phyloP scores from a whole-genome alignment of 768 basidiomycete genomes.

The Ramaria sp. region DNA sequence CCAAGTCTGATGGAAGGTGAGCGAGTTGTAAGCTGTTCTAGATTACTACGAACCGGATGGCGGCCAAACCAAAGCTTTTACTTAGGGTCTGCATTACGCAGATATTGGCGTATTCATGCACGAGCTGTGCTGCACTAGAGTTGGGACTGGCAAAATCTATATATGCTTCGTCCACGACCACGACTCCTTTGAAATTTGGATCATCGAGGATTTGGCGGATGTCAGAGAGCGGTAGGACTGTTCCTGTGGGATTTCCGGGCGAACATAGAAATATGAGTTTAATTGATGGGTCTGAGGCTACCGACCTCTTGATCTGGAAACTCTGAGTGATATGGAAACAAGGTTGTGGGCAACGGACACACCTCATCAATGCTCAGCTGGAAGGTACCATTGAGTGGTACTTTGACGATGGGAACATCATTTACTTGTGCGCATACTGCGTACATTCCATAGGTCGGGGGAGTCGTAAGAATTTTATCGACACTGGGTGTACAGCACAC shows the following conservation, averaged over 20 bases:
- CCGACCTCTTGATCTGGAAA: constrained; percentile 54
- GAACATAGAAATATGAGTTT: constrained; percentile 94
- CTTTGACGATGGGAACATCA: constrained; percentile 74
- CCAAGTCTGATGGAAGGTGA: constrained; percentile 50
- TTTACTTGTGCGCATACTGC: constrained; percentile 90
- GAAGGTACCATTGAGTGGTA: constrained; percentile 69
- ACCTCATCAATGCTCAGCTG: constrained; percentile 69
- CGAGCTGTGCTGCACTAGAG: constrained; percentile 55
- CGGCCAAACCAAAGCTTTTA: constrained; percentile 93
- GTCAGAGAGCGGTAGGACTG: constrained; percentile 61
- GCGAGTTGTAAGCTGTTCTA: not conserved
- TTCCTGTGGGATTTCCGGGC: constrained; percentile 95
- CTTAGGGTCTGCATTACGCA: constrained; percentile 95
- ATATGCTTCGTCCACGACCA: constrained; percentile 95
- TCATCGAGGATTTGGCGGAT: constrained; percentile 67
- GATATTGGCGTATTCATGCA: constrained; percentile 77
- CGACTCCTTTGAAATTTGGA: constrained; percentile 77
- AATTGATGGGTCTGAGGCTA: constrained; percentile 63
- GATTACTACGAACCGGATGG: constrained; percentile 59
- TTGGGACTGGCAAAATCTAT: constrained; percentile 58
- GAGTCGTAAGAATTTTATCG: constrained; percentile 81
- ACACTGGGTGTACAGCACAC: constrained; percentile 69
- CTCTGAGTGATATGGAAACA: not conserved
- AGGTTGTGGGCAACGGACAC: constrained; percentile 15
- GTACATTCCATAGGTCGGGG: constrained; percentile 99